These are phyloP conservation scores for Hypocrella siamensis DNA, from an alignment of 2,329 filamentous ascomycete species.

Conservation along the genomic window DNA sequence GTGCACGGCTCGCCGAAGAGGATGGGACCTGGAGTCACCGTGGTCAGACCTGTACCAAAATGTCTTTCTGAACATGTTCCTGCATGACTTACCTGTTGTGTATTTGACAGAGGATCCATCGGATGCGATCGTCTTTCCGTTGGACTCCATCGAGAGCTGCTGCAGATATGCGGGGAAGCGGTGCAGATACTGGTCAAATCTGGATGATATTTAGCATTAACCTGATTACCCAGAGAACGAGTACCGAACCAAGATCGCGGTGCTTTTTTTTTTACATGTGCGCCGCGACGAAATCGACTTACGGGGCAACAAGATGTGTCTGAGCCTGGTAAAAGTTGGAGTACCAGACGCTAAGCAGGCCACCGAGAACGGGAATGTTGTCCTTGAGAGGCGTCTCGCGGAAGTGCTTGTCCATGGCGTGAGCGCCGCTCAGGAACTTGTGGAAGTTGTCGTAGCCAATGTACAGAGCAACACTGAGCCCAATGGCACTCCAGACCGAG, in stretches of 20 bases:
- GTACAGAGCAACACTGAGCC: conserved; percentile 84
- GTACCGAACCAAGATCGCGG: no score
- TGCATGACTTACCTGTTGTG: conserved; percentile 57
- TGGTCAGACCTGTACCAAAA: background rate
- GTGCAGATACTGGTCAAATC: conserved; percentile 97
- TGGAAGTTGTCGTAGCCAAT: conserved; percentile 97
- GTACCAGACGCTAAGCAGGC: conserved; percentile 95
- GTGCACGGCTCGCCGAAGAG: conserved; percentile 97
- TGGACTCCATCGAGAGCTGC: conserved; percentile 98
- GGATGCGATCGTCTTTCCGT: conserved; percentile 92
- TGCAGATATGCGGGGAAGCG: conserved; percentile 98
- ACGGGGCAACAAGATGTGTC: conserved; percentile 92
- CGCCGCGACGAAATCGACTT: conserved; percentile 24
- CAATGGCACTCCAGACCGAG: conserved; percentile 98
- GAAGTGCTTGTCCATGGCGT: conserved; percentile 99
- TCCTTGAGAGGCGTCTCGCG: conserved; percentile 74
- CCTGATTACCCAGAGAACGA: no score
- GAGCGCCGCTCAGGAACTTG: conserved; percentile 83
- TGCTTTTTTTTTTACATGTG: no score
- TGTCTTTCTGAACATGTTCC: no score
- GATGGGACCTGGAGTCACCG: conserved; percentile 44
- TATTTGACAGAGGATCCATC: conserved; percentile 87
- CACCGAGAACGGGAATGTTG: conserved; percentile 88
- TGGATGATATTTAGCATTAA: conserved; percentile 18
- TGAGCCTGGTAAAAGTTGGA: conserved; percentile 97